Evolutionary conservation across 768 basidiomycete genomes (phyloP).

Genomic region (Russula emetica): DNA sequence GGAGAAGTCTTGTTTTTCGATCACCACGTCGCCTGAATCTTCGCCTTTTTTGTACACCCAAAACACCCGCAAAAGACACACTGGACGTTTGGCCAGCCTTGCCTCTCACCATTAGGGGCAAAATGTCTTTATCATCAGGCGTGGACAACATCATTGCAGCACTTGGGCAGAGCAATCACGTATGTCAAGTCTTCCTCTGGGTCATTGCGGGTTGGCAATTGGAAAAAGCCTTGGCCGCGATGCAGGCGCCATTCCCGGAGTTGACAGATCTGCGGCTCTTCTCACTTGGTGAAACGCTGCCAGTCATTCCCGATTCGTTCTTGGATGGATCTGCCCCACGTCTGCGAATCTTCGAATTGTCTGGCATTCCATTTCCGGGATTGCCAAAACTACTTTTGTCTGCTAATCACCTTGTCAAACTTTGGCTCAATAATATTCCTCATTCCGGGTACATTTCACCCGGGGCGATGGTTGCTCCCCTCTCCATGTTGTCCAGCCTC

Average conservation of each 20-base stretch:
- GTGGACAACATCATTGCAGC: background rate
- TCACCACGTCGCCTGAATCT: too few relatives aligned
- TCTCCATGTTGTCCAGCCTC: background rate
- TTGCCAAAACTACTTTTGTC: background rate
- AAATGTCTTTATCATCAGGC: too few relatives aligned
- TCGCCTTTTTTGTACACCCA: too few relatives aligned
- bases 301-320: background rate
- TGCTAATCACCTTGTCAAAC: background rate
- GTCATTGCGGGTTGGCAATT: background rate
- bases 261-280: background rate
- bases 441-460: background rate
- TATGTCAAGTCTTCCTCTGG: background rate
- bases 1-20: too few relatives aligned
- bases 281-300: fast-evolving
- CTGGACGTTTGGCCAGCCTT: too few relatives aligned
- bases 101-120: too few relatives aligned
- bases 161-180: background rate
- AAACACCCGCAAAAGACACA: too few relatives aligned
- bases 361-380: background rate
- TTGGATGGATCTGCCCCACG: background rate
- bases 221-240: background rate
- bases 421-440: fast-evolving
- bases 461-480: background rate
- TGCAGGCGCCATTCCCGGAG: background rate
- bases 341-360: background rate